A percentile compares a stretch with the other conserved stretches of the same genome.
phyloP scores from a whole-genome alignment of 2,329 filamentous ascomycete genomes.

The Massarina eburnea region DNA sequence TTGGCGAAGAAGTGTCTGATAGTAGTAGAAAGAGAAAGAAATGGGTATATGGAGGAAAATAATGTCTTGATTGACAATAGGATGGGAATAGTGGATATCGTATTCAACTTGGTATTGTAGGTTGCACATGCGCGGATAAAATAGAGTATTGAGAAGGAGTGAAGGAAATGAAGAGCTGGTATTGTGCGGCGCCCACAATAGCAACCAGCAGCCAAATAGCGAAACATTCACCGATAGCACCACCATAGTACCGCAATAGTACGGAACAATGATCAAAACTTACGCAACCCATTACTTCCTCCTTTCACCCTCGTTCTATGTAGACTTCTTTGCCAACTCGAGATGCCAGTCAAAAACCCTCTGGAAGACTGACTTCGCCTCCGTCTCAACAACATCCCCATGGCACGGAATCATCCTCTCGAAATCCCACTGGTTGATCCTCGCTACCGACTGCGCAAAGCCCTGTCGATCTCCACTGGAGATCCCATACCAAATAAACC shows the following conservation, averaged over 20 bases:
- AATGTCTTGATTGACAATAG: too few species aligned
- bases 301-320: not conserved
- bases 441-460: slow-evolving; percentile 69
- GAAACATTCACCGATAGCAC: not conserved
- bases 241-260: not conserved
- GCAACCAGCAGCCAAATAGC: not conserved
- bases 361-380: slow-evolving; percentile 73
- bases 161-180: not conserved
- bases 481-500: slow-evolving; percentile 78
- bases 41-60: too few species aligned
- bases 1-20: too few species aligned
- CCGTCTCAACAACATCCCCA: slow-evolving; percentile 79
- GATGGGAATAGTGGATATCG: too few species aligned
- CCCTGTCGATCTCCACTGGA: slow-evolving; percentile 63
- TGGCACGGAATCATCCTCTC: slow-evolving; percentile 86
- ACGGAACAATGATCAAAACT: too few species aligned
- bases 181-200: not conserved
- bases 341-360: slow-evolving; percentile 86
- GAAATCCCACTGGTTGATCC: slow-evolving; percentile 82
- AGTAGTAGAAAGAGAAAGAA: too few species aligned
- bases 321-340: slow-evolving; percentile 38
- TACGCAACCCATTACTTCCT: not conserved
- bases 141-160: too few species aligned
- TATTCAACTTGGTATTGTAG: too few species aligned
- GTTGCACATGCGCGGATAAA: not conserved